Conservation (phyloP, 768 basidiomycete genomes). For the Auricularia sp. region DNA sequence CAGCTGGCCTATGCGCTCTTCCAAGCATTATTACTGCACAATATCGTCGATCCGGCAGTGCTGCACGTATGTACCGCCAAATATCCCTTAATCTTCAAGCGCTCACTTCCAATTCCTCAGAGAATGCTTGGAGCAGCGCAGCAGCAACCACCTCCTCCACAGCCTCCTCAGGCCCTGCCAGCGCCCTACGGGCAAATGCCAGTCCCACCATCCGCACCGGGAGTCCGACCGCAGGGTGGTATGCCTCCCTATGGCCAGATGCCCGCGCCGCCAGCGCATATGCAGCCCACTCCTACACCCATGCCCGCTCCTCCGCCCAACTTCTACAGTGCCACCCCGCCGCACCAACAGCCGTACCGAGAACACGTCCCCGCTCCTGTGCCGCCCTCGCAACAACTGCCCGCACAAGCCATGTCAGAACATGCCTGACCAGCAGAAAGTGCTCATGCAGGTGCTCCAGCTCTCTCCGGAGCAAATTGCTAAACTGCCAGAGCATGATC, state of each 20-base stretch:
- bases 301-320: conserved; percentile 19
- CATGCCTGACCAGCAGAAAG: conserved; percentile 35
- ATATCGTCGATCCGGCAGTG: conserved; percentile 82
- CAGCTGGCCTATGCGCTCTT: conserved; percentile 95
- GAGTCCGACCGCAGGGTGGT: conserved; percentile 8
- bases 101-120: conserved; percentile 26
- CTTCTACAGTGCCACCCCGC: conserved; percentile 5
- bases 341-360: conserved; percentile 10
- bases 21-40: conserved; percentile 86
- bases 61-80: conserved; percentile 45
- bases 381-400: conserved; percentile 20
- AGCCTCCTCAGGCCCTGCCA: no score
- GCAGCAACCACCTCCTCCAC: conserved; percentile 6
- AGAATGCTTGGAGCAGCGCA: conserved; percentile 41
- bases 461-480: conserved; percentile 78
- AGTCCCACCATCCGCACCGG: background rate
- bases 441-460: conserved; percentile 79
- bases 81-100: conserved; percentile 10
- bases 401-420: conserved; percentile 23
- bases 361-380: conserved; percentile 7
- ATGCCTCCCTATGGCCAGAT: conserved; percentile 8
- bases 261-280: conserved; percentile 4
- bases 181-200: no score
- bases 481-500: conserved; percentile 65
- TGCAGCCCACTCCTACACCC: conserved; percentile 5